These are phyloP conservation scores for Ochromonadaceae sp. DNA, from an alignment of 352 stramenopile species.

Conservation along the genomic window DNA sequence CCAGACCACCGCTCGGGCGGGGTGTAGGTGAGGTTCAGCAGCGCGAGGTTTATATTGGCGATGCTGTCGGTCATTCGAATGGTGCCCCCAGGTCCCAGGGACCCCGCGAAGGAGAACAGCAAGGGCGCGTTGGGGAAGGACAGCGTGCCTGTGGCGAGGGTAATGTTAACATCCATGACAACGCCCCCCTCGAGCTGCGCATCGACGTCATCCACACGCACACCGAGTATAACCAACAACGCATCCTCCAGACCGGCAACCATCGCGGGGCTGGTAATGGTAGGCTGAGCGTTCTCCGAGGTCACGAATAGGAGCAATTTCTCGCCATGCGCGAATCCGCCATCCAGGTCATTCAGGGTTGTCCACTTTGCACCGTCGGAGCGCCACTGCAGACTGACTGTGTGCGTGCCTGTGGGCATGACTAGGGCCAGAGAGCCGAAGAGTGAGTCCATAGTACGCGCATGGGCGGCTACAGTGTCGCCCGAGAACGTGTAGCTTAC, in stretches of 20 bases:
- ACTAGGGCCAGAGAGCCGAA: neutral
- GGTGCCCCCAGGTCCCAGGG: neutral
- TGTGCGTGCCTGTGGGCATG: neutral
- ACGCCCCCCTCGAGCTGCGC: neutral
- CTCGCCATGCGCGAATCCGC: neutral
- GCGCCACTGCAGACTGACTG: conserved; percentile 1
- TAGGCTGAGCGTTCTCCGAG: conserved; percentile 11
- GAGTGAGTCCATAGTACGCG: neutral
- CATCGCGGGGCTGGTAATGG: neutral
- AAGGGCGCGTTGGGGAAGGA: neutral
- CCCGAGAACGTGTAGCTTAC: neutral
- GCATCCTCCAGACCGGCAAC: neutral
- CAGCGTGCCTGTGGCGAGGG: neutral
- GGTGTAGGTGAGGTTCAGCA: neutral
- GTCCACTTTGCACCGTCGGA: neutral
- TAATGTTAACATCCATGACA: neutral
- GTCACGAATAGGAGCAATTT: neutral
- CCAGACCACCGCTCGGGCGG: neutral
- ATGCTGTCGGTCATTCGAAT: neutral
- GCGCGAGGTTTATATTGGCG: neutral
- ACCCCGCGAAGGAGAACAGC: neutral
- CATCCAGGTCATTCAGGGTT: neutral
- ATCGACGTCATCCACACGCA: conserved; percentile 1
- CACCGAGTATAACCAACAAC: neutral
- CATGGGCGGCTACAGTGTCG: neutral